Conservation (phyloP, 1,284 basidiomycete genomes). For the Ustilago lituana region DNA sequence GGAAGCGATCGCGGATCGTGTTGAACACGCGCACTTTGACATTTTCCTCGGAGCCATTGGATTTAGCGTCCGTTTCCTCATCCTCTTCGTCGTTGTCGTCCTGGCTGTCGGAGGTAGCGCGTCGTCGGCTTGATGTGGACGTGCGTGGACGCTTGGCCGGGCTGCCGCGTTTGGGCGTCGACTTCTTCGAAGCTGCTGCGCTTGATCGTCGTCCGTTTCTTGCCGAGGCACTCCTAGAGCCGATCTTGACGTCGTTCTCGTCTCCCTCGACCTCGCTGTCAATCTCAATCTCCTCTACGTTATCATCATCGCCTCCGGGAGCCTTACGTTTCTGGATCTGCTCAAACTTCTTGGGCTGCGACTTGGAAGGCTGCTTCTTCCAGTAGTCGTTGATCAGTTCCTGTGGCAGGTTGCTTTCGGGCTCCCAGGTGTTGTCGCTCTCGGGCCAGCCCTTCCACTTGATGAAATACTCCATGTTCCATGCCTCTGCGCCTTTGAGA, state of each 20-base stretch:
- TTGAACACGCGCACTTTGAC: slow-evolving; percentile 8
- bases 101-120: slow-evolving; percentile 4
- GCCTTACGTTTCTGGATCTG: slow-evolving; percentile 19
- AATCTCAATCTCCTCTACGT: slow-evolving; percentile 24
- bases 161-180: slow-evolving; percentile 3
- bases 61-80: no score
- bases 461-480: slow-evolving; percentile 39
- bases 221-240: slow-evolving; percentile 8
- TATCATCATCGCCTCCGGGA: slow-evolving; percentile 14
- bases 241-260: no score
- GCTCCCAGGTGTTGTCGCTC: slow-evolving; percentile 50
- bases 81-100: slow-evolving; percentile 4
- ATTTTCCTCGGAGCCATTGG: not conserved
- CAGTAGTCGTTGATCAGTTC: slow-evolving; percentile 39
- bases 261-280: no score
- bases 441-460: slow-evolving; percentile 54
- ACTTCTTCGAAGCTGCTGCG: slow-evolving; percentile 2
- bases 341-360: slow-evolving; percentile 39
- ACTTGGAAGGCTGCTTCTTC: slow-evolving; percentile 46
- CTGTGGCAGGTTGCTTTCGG: slow-evolving; percentile 26
- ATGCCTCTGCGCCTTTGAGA: slow-evolving; percentile 13
- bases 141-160: slow-evolving; percentile 15
- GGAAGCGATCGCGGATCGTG: slow-evolving; percentile 19
- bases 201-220: slow-evolving; percentile 5
- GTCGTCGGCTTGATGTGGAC: slow-evolving; percentile 4